A percentile compares a stretch with the other conserved stretches of the same genome.
phyloP scores from a whole-genome alignment of 1,284 basidiomycete species.

The Apiotrichum montevideense region DNA sequence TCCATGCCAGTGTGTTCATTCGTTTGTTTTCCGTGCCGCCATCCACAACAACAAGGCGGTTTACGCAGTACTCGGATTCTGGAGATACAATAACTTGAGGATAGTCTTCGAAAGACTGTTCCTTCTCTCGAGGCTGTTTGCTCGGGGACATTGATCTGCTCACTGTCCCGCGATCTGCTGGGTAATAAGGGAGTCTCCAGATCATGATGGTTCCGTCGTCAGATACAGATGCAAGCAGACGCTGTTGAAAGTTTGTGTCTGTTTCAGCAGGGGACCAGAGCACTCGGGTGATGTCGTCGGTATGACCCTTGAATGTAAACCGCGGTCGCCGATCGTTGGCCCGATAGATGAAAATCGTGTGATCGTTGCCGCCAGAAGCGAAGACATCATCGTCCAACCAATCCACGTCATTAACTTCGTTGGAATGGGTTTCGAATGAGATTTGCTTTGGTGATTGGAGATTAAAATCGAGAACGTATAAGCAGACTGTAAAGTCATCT shows the following conservation, averaged over 20 bases:
- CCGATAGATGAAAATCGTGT: slow-evolving; percentile 36
- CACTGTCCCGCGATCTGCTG: slow-evolving; percentile 21
- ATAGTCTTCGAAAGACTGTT: slow-evolving; percentile 19
- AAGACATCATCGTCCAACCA: slow-evolving; percentile 45
- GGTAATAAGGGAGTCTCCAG: slow-evolving; percentile 36
- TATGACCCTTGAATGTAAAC: slow-evolving; percentile 39
- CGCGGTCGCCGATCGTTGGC: slow-evolving; percentile 30
- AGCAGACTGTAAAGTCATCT: slow-evolving; percentile 28
- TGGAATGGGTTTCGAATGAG: slow-evolving; percentile 34
- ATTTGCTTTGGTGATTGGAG: slow-evolving; percentile 17
- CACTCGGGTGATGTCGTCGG: slow-evolving; percentile 39
- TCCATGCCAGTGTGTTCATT: slow-evolving; percentile 41
- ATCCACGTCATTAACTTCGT: slow-evolving; percentile 44
- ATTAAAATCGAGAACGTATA: slow-evolving; percentile 17
- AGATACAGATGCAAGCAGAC: slow-evolving; percentile 34
- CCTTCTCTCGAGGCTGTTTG: slow-evolving; percentile 16
- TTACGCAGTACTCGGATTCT: slow-evolving; percentile 28
- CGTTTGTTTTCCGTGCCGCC: slow-evolving; percentile 34
- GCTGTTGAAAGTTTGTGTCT: slow-evolving; percentile 2
- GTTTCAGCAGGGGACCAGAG: slow-evolving; percentile 31
- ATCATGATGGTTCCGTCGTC: slow-evolving; percentile 41
- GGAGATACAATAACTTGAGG: slow-evolving; percentile 21
- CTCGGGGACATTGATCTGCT: slow-evolving; percentile 17
- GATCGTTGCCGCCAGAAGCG: slow-evolving; percentile 40
- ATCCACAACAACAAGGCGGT: slow-evolving; percentile 31